Evolutionary conservation across 768 basidiomycete species (phyloP).

Genomic region (Trametes villosa): DNA sequence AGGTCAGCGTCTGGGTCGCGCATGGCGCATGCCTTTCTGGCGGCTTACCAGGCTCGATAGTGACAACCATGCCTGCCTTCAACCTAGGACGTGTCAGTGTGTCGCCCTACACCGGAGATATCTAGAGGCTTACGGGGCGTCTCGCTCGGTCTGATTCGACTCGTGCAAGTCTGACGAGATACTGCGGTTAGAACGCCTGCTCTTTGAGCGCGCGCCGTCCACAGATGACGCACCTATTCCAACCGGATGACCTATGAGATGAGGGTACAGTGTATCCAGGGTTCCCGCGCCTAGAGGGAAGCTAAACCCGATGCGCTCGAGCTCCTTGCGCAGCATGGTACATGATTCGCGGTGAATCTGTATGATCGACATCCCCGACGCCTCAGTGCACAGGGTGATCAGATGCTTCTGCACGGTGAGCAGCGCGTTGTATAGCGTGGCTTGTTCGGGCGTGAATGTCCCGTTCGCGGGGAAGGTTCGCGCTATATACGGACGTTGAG

Average conservation of each 20-base stretch:
- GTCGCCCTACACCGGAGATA: constrained; percentile 5
- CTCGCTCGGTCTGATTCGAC: constrained; percentile 63
- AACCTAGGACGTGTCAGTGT: constrained; percentile 49
- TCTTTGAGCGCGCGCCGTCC: background rate
- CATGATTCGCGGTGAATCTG: constrained; percentile 80
- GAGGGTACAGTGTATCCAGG: constrained; percentile 84
- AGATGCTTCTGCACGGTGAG: constrained; percentile 73
- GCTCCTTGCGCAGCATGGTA: constrained; percentile 66
- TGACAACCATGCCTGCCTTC: constrained; percentile 87
- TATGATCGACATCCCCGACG: constrained; percentile 61
- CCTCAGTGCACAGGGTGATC: constrained; percentile 61
- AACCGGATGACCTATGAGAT: constrained; percentile 90
- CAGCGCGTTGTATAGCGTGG: constrained; percentile 83
- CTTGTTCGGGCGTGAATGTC: constrained; percentile 75
- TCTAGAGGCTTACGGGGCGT: constrained; percentile 47
- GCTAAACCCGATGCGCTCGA: constrained; percentile 78
- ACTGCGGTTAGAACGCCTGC: background rate
- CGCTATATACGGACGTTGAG: constrained; percentile 45
- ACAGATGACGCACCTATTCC: constrained; percentile 68
- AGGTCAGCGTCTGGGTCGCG: background rate
- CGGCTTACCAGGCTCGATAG: constrained; percentile 85
- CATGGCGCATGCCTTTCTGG: background rate
- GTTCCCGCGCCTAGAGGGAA: constrained; percentile 57
- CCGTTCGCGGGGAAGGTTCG: constrained; percentile 90
- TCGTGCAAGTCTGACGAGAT: constrained; percentile 97